Conservation (phyloP, 257 asterid species). For the Fraxinus anomala region DNA sequence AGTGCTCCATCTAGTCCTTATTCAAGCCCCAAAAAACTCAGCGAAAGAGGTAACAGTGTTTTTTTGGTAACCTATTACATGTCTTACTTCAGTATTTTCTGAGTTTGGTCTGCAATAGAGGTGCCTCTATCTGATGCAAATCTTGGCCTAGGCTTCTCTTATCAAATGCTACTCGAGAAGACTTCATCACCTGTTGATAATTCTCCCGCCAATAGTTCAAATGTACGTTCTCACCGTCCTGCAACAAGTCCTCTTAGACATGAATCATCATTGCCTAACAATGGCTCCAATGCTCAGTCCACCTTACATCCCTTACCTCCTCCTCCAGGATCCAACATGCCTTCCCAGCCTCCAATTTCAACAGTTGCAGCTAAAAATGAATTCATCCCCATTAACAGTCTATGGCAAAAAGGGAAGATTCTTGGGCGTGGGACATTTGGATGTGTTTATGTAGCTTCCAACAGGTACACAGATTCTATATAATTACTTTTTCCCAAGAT, state of each 20-base stretch:
- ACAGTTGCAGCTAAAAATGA: slow-evolving; percentile 44
- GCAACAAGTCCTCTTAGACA: slow-evolving; percentile 33
- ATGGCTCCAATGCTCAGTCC: slow-evolving; percentile 44
- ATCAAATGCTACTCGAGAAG: slow-evolving; percentile 39
- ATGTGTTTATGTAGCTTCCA: slow-evolving; percentile 83
- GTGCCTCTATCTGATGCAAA: slow-evolving; percentile 45
- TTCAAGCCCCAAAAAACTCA: slow-evolving; percentile 45
- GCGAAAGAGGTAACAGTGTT: slow-evolving; percentile 35
- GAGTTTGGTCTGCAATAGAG: slow-evolving; percentile 79
- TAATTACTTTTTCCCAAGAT: not conserved
- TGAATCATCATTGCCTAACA: slow-evolving; percentile 35
- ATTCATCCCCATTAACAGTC: slow-evolving; percentile 47
- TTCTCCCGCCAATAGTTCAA: slow-evolving; percentile 62
- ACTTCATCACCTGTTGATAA: slow-evolving; percentile 40
- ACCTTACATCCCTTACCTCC: slow-evolving; percentile 71
- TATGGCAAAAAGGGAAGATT: slow-evolving; percentile 88
- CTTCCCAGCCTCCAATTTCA: slow-evolving; percentile 42
- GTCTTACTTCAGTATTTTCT: slow-evolving; percentile 55
- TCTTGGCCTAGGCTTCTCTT: slow-evolving; percentile 32
- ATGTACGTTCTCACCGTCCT: slow-evolving; percentile 19
- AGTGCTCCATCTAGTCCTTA: slow-evolving; percentile 75
- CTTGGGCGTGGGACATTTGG: slow-evolving; percentile 92
- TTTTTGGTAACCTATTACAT: slow-evolving; percentile 26
- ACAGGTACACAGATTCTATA: slow-evolving; percentile 49
- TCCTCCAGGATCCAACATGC: slow-evolving; percentile 58